A percentile compares a stretch with the other conserved stretches of the same genome.
Evolutionary conservation across 441 rosid genomes (phyloP).

Genomic region (Capsella rubella): DNA sequence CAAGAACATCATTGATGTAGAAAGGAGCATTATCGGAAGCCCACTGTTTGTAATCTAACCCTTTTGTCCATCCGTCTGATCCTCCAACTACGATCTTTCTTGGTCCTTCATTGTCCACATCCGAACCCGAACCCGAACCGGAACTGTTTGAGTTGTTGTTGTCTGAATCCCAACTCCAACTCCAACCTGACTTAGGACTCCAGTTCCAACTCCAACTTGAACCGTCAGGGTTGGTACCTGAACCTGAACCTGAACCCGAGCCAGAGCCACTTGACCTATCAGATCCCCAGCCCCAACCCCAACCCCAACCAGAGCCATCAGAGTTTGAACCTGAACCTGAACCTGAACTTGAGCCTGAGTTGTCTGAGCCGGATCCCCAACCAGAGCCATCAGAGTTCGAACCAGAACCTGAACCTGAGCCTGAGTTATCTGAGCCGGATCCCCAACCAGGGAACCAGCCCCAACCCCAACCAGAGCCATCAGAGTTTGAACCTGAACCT

Average conservation of each 20-base stretch:
- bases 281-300: constrained; percentile 18
- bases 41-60: constrained; percentile 12
- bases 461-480: constrained; percentile 24
- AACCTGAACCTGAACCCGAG: constrained; percentile 26
- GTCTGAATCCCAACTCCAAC: constrained; percentile 29
- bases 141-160: constrained; percentile 14
- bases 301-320: constrained; percentile 23
- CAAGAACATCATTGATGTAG: constrained; percentile 35
- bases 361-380: constrained; percentile 7
- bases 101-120: neutral
- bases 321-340: constrained; percentile 28
- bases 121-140: neutral
- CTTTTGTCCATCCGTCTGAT: constrained; percentile 31
- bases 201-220: constrained; percentile 28
- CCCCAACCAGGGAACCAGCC: constrained; percentile 12
- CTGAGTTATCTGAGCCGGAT: neutral
- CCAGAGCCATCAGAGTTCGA: constrained; percentile 22
- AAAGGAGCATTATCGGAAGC: constrained; percentile 27
- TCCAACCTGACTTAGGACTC: constrained; percentile 31
- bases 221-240: constrained; percentile 31
- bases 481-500: constrained; percentile 23
- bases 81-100: constrained; percentile 34
- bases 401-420: constrained; percentile 22
- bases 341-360: neutral
- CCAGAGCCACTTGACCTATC: neutral